Evolutionary conservation across 2,329 filamentous ascomycete genomes (phyloP).

Genomic region (Teratosphaeria pseudoeucalypti): DNA sequence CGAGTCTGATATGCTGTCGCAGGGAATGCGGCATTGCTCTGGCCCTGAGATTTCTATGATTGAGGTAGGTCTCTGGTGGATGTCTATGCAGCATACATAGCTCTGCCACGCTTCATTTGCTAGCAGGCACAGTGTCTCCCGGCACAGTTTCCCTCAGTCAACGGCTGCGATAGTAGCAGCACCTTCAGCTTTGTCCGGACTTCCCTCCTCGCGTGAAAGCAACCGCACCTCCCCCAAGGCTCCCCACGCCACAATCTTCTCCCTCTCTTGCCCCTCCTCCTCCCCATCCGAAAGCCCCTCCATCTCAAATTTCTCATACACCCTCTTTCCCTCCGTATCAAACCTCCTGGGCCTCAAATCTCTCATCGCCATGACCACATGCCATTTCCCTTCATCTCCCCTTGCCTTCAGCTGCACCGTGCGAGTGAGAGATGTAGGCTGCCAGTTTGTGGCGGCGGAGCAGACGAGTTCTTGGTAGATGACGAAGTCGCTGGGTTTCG

Average conservation of each 20-base stretch:
- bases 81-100: neutral
- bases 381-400: conserved; percentile 36
- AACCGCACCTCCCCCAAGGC: conserved; percentile 62
- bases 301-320: conserved; percentile 71
- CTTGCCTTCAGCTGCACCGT: conserved; percentile 55
- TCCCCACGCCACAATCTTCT: conserved; percentile 47
- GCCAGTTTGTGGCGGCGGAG: conserved; percentile 53
- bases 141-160: neutral
- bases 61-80: no score
- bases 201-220: conserved; percentile 1
- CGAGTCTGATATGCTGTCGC: no score
- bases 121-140: neutral
- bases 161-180: neutral
- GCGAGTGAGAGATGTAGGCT: conserved; percentile 52
- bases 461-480: conserved; percentile 57
- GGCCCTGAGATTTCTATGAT: no score
- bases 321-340: conserved; percentile 59
- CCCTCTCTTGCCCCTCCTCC: conserved; percentile 45
- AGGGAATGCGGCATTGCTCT: no score
- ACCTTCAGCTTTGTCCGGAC: neutral
- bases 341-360: conserved; percentile 53
- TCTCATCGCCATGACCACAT: conserved; percentile 54
- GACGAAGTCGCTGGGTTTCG: conserved; percentile 52
- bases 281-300: conserved; percentile 48
- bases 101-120: neutral